phyloP scores from a whole-genome alignment of 164 flowering plant species.

The Sextonia rubra region DNA sequence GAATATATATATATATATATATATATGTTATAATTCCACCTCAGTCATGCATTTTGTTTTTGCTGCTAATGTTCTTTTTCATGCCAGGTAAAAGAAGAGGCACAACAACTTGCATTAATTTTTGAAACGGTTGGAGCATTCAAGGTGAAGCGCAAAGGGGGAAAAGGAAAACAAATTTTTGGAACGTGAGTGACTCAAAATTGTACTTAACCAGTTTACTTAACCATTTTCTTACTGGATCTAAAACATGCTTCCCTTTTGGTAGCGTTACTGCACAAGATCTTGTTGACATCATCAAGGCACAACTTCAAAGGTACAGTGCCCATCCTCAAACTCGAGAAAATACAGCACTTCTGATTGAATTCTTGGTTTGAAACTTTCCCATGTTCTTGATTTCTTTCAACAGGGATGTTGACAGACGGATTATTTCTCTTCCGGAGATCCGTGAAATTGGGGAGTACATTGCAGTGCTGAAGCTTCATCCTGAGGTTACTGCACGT shows the following conservation, averaged over 20 bases:
- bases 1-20: no score
- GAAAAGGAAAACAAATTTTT: constrained; percentile 87
- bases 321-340: background rate
- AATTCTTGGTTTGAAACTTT: constrained; percentile 1
- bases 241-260: constrained; percentile 17
- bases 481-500: constrained; percentile 83
- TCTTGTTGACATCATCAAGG: constrained; percentile 92
- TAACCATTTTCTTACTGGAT: background rate
- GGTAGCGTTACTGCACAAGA: constrained; percentile 88
- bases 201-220: background rate
- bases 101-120: constrained; percentile 72
- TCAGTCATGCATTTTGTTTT: background rate
- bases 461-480: constrained; percentile 85
- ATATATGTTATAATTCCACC: no score
- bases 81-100: constrained; percentile 88
- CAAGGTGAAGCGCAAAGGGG: constrained; percentile 91
- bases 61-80: background rate
- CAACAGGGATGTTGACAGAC: constrained; percentile 85
- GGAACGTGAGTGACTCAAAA: constrained; percentile 57
- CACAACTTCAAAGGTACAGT: constrained; percentile 81
- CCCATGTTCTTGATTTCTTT: background rate
- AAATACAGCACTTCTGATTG: background rate
- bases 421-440: constrained; percentile 74
- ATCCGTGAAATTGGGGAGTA: constrained; percentile 92
- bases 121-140: constrained; percentile 96